Conservation (phyloP, 2,329 filamentous ascomycete genomes). For the Metarhizium sp. region DNA sequence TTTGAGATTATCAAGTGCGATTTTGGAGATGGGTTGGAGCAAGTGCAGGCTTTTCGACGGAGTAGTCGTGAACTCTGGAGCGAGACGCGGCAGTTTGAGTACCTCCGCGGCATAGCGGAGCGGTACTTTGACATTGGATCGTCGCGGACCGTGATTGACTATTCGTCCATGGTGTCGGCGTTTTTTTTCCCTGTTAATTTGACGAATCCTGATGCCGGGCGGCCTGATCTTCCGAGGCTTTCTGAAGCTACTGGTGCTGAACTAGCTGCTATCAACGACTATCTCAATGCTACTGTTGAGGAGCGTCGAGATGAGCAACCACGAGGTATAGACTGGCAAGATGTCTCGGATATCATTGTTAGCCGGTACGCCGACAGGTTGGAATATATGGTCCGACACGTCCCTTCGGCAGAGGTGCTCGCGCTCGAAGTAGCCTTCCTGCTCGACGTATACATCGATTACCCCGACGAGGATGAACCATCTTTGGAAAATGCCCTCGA, state of each 20-base stretch:
- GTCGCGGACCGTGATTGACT: conserved; percentile 25
- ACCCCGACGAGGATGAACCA: conserved; percentile 6
- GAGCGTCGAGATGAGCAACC: not conserved
- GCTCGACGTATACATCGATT: conserved; percentile 29
- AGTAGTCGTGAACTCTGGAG: too few species aligned
- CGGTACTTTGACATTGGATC: conserved; percentile 26
- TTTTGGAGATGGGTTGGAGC: conserved; percentile 32
- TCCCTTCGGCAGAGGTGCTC: conserved; percentile 13
- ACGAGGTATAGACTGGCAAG: conserved; percentile 46
- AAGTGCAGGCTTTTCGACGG: conserved; percentile 15
- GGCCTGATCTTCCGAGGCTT: conserved; percentile 11
- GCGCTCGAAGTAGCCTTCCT: conserved; percentile 20
- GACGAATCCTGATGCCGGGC: conserved; percentile 19
- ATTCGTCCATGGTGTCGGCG: conserved; percentile 31
- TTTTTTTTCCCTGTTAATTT: conserved; percentile 31
- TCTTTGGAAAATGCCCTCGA: not conserved
- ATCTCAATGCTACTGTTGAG: not conserved
- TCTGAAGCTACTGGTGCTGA: not conserved
- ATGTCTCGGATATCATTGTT: conserved; percentile 50
- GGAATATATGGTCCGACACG: conserved; percentile 16
- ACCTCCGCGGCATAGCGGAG: conserved; percentile 21
- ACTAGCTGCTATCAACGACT: not conserved
- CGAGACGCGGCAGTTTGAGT: conserved; percentile 11
- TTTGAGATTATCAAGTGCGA: conserved; percentile 56
- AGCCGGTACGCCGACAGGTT: conserved; percentile 46